A percentile compares a stretch with the other conserved stretches of the same genome.
phyloP scores from a whole-genome alignment of 768 basidiomycete species.

The Macrolepiota dolichaula region DNA sequence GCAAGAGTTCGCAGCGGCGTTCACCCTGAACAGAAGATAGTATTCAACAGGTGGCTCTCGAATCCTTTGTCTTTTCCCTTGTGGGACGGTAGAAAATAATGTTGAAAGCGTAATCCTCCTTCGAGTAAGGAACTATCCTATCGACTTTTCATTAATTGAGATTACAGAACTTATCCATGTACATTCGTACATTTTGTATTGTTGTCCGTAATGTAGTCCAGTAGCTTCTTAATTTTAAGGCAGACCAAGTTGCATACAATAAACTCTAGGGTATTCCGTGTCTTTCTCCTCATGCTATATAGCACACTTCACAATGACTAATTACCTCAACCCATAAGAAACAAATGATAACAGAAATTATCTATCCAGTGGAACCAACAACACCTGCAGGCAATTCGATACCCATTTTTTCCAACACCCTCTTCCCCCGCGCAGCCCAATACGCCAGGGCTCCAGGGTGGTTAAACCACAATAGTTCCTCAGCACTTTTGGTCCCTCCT shows the following conservation, averaged over 20 bases:
- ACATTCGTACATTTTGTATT: neutral
- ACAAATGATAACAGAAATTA: neutral
- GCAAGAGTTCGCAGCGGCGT: conserved; percentile 15
- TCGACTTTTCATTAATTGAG: neutral
- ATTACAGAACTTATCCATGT: neutral
- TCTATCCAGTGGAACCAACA: conserved; percentile 9
- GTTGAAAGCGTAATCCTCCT: neutral
- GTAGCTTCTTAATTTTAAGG: too few relatives aligned
- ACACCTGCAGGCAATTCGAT: conserved; percentile 47
- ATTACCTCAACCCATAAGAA: neutral
- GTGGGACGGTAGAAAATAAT: conserved; percentile 31
- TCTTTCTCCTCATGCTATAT: too few relatives aligned
- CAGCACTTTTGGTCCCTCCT: neutral
- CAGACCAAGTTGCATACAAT: too few relatives aligned
- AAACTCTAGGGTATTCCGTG: too few relatives aligned
- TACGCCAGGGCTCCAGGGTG: conserved; percentile 33
- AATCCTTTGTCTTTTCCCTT: conserved; percentile 32
- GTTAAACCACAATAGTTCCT: conserved; percentile 49
- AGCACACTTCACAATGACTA: too few relatives aligned
- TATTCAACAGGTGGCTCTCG: conserved; percentile 30
- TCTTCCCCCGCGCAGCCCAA: conserved; percentile 54
- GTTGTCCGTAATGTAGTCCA: neutral
- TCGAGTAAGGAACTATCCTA: neutral
- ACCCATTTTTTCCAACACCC: conserved; percentile 43
- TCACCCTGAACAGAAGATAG: conserved; percentile 21